Conservation (phyloP, 305 asterid species). For the Fraxinus latifolia region DNA sequence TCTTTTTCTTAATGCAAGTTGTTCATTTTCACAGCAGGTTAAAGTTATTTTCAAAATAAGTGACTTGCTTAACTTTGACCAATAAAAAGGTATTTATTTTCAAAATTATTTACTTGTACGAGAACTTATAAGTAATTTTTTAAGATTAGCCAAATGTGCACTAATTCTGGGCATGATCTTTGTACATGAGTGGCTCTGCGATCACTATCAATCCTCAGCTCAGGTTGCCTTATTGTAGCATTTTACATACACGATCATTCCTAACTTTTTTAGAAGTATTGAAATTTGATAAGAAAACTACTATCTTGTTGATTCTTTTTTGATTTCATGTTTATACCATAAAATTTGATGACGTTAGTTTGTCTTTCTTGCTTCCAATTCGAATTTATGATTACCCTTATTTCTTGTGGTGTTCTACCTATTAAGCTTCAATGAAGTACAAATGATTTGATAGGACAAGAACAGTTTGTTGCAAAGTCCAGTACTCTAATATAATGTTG, state of each 20-base stretch:
- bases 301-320: not conserved
- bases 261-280: not conserved
- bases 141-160: not conserved
- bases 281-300: not conserved
- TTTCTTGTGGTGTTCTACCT: not conserved
- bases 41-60: not conserved
- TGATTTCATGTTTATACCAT: not conserved
- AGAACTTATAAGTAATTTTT: not conserved
- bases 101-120: not conserved
- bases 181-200: not conserved
- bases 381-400: not conserved
- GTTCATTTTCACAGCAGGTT: not conserved
- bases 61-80: not conserved
- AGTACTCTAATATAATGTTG: not conserved
- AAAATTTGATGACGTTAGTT: not conserved
- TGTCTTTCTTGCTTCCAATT: not conserved
- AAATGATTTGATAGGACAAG: not conserved
- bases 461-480: not conserved
- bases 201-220: not conserved
- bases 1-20: not conserved
- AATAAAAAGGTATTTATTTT: not conserved
- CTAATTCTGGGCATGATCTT: not conserved
- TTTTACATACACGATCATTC: not conserved
- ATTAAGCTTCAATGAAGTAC: not conserved
- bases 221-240: not conserved